A percentile compares a stretch with the other conserved stretches of the same genome.
Conservation (phyloP, 2,329 filamentous ascomycete species). For the Paradendryphiella salina region DNA sequence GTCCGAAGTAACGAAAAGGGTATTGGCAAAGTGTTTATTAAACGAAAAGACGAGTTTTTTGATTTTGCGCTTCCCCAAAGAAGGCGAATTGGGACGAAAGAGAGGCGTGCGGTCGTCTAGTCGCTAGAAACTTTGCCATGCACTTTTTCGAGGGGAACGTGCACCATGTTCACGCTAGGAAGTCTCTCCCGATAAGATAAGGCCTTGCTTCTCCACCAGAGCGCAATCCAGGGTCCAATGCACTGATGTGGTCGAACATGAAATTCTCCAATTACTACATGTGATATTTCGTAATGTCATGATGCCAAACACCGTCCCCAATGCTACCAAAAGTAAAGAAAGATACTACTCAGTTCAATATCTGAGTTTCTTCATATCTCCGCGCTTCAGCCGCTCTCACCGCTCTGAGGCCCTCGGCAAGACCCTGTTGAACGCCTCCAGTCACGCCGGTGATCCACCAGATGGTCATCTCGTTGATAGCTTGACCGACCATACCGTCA, state of each 20-base stretch:
- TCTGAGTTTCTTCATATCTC: conserved; percentile 6
- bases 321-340: background rate
- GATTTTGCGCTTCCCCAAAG: conserved; percentile 11
- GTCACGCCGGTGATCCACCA: conserved; percentile 68
- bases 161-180: conserved; percentile 18
- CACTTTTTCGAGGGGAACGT: conserved; percentile 35
- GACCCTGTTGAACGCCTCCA: conserved; percentile 68
- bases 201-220: background rate
- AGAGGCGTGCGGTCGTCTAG: conserved; percentile 11
- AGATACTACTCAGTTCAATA: background rate
- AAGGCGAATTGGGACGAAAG: conserved; percentile 22
- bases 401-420: conserved; percentile 57
- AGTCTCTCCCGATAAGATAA: conserved; percentile 25
- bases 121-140: conserved; percentile 21
- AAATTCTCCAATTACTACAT: background rate
- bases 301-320: background rate
- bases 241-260: background rate
- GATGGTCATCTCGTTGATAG: conserved; percentile 58
- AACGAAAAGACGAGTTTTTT: conserved; percentile 9
- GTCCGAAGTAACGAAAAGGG: conserved; percentile 13
- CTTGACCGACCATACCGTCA: conserved; percentile 65
- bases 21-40: conserved; percentile 17
- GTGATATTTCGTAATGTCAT: background rate
- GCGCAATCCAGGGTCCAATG: background rate
- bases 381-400: conserved; percentile 38